Percentiles rank a stretch among this genome's conserved stretches.
Conservation (phyloP, 148 eudicot species). For the Camellia granthamiana region DNA sequence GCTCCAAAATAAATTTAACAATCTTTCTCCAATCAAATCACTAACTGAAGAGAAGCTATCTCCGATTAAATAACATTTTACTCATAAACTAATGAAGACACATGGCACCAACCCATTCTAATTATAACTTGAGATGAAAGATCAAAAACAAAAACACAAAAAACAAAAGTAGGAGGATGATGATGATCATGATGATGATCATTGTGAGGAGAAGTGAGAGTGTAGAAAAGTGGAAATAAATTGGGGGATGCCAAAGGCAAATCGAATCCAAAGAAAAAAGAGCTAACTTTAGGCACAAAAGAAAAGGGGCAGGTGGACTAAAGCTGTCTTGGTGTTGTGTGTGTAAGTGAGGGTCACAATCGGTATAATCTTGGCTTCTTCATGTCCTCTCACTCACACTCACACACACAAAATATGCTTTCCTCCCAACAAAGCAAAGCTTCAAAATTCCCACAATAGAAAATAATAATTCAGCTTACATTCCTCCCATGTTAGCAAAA, state of each 20-base stretch:
- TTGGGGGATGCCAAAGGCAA: conserved; percentile 6
- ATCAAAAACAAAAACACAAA: no score
- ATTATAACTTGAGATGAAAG: no score
- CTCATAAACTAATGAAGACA: no score
- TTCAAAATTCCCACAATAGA: conserved; percentile 4
- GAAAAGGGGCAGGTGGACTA: conserved; percentile 13
- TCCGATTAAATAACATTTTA: no score
- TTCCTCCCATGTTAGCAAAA: conserved; percentile 1
- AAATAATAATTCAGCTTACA: not conserved
- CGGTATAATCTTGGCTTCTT: not conserved
- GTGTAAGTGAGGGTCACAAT: conserved; percentile 12
- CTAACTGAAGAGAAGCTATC: no score
- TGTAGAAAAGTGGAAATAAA: not conserved
- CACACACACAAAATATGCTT: conserved; percentile 8
- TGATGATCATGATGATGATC: not conserved
- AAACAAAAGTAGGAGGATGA: no score
- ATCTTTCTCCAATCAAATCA: no score
- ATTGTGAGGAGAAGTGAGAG: not conserved
- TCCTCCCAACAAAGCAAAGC: conserved; percentile 16
- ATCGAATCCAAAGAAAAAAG: conserved; percentile 12
- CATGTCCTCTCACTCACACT: not conserved
- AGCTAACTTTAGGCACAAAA: not conserved
- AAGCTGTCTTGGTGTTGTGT: conserved; percentile 13
- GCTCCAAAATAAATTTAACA: no score
- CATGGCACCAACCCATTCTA: no score